phyloP scores from a whole-genome alignment of 345 rosid genomes.

The Murraya koenigii region DNA sequence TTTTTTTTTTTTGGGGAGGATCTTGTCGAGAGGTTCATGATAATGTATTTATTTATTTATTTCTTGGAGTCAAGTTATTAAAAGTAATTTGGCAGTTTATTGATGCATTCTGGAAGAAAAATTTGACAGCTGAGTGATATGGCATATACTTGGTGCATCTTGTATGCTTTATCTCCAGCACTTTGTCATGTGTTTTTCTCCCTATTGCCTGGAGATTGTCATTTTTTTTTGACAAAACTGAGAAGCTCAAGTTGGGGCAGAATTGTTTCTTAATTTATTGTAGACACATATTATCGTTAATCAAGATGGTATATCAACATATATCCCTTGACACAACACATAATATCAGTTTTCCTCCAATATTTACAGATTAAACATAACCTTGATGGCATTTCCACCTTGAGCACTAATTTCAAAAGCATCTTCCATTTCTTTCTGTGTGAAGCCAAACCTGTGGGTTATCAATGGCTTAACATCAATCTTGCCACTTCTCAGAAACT shows the following conservation, averaged over 20 bases:
- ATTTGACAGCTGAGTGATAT: not conserved
- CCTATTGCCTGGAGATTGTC: not conserved
- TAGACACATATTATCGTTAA: not conserved
- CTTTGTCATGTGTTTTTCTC: not conserved
- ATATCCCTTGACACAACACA: not conserved
- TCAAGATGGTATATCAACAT: not conserved
- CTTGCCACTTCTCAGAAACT: slow-evolving; percentile 48
- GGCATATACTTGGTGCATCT: too few relatives aligned
- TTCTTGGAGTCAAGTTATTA: not conserved
- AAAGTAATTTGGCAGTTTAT: not conserved
- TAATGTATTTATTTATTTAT: not conserved
- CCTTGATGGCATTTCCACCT: slow-evolving; percentile 59
- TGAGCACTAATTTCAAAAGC: slow-evolving; percentile 64
- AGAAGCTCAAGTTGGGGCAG: not conserved
- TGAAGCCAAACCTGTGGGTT: slow-evolving; percentile 64
- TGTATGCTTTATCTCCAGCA: not conserved
- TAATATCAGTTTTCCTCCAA: not conserved
- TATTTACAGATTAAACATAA: slow-evolving; percentile 55
- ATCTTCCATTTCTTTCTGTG: slow-evolving; percentile 52
- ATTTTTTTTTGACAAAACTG: not conserved
- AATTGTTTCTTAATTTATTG: not conserved
- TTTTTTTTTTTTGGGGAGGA: too few relatives aligned
- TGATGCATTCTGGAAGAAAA: not conserved
- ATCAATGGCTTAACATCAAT: slow-evolving; percentile 59
- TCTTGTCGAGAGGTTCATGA: not conserved